Conservation (phyloP, 257 asterid genomes). For the Solanum pennellii region DNA sequence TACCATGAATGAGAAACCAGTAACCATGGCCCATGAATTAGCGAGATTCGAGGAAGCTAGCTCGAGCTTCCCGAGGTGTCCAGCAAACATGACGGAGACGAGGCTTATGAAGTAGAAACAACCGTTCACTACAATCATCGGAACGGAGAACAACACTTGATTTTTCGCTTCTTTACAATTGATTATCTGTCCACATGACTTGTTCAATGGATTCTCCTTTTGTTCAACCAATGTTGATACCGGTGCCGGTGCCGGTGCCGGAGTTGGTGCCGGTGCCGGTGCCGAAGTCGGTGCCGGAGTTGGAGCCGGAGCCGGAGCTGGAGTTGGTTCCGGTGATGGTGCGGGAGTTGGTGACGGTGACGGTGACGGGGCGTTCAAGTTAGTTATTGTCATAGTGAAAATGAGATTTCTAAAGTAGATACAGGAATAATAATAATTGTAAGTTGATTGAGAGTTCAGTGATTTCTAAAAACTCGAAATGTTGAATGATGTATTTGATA, state of each 20-base stretch:
- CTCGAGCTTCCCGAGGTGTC: conserved; percentile 17
- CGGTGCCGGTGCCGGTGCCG: not conserved
- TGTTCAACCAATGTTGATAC: not conserved
- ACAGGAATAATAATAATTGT: not conserved
- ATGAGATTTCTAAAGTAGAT: too few relatives aligned
- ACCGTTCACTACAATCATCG: conserved; percentile 9
- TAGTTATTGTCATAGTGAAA: not conserved
- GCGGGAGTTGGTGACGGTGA: not conserved
- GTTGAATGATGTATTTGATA: not conserved
- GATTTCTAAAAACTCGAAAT: not conserved
- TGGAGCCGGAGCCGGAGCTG: not conserved
- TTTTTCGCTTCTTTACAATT: conserved; percentile 4
- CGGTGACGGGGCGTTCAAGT: not conserved
- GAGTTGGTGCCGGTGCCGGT: not conserved
- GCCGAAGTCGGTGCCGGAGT: accelerated
- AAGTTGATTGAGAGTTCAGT: not conserved
- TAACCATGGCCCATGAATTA: conserved; percentile 18
- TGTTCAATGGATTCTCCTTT: not conserved
- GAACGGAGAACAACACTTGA: conserved; percentile 5
- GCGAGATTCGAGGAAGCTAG: conserved; percentile 19
- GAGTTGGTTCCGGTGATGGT: not conserved
- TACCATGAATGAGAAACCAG: conserved; percentile 22
- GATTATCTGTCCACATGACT: not conserved
- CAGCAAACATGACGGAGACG: conserved; percentile 19
- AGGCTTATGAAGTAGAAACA: conserved; percentile 7